Conservation (phyloP, 1,284 basidiomycete genomes). For the Entoloma clypeatum region DNA sequence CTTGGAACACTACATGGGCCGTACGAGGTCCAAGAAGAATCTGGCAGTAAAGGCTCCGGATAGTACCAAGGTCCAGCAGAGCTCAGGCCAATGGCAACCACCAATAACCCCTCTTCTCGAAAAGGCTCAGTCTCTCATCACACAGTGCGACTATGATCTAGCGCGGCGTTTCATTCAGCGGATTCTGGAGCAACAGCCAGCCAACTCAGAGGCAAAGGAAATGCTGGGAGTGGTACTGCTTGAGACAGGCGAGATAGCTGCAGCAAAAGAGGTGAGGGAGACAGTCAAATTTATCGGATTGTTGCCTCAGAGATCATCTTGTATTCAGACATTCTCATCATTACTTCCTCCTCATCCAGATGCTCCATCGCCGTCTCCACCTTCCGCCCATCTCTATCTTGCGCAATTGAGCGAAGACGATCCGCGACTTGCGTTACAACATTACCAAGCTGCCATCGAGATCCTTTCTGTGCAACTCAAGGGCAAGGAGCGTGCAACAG, state of each 20-base stretch:
- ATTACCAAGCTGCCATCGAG: slow-evolving; percentile 81
- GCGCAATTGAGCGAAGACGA: slow-evolving; percentile 82
- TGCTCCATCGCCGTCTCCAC: slow-evolving; percentile 60
- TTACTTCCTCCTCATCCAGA: slow-evolving; percentile 58
- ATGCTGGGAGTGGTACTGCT: slow-evolving; percentile 75
- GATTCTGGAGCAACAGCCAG: slow-evolving; percentile 62
- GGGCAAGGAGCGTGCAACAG: slow-evolving; percentile 58
- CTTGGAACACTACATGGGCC: slow-evolving; percentile 52
- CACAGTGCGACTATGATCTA: slow-evolving; percentile 82
- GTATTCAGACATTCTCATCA: slow-evolving; percentile 59
- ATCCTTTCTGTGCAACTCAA: slow-evolving; percentile 71
- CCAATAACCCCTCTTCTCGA: slow-evolving; percentile 55
- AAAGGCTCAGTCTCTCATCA: slow-evolving; percentile 75
- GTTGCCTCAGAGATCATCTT: not conserved
- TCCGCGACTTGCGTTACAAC: slow-evolving; percentile 70
- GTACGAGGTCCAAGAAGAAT: slow-evolving; percentile 59
- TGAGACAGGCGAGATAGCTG: slow-evolving; percentile 73
- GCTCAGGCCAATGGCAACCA: slow-evolving; percentile 29
- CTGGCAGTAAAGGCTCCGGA: slow-evolving; percentile 34
- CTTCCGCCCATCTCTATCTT: slow-evolving; percentile 86
- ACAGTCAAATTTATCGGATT: slow-evolving; percentile 5
- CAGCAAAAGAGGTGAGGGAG: slow-evolving; percentile 63
- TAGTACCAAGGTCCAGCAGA: slow-evolving; percentile 21
- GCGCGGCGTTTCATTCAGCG: slow-evolving; percentile 71
- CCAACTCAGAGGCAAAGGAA: slow-evolving; percentile 72